Base-by-base conservation (phyloP, 768 basidiomycete genomes). In the Candolleomyces aberdarensis region DNA sequence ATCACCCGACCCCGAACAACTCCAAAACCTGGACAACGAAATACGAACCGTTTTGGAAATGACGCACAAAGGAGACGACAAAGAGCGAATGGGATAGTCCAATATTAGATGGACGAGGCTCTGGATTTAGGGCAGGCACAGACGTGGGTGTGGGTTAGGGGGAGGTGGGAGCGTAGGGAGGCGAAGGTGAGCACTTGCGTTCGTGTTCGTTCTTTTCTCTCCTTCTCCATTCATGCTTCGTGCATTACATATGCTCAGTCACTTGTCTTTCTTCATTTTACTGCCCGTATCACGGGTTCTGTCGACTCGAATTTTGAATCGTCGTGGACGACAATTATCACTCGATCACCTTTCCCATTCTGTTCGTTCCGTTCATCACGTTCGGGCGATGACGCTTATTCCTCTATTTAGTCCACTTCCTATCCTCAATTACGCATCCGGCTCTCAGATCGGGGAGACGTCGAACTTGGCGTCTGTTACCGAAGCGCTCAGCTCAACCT, bases 381-480 rank as follows among this genome's bases (percentile, higher is more conserved):
- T 50, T 6, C 61, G 39, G 13, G 20, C 52, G 13, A 39, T 55
- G 29, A 52, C 26, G 26, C 13, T 19, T 26, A 3, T 15, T 1
- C 52, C 54, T 40, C 54, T 9, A 1, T 57, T 19, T 29, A 57
- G 56, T 11, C 20, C 56, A 20, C 52, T 62, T 36, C 61, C 67
- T 6, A 54, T 68, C 51, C 70, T 85, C 6, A 80, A 76, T 1
- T 85, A 84, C 68, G 62, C 67, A 10, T 71, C 74, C 14, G 81
- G 83, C 5, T 65, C 88, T 44, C 83, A 87, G 66, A 75, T 87
- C 20, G 88, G 86, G 86, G 85, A 88, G 63, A 83, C 83, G 64
- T 76, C 81, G 13, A 76, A 82, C 61, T 69, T 88, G 9, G 81
- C 73, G 3, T 65, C 69, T 0, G 62, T 76, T 0, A 56, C 58